Base-by-base conservation (phyloP, 2,329 filamentous ascomycete genomes). In the Stachybotrys elegans region DNA sequence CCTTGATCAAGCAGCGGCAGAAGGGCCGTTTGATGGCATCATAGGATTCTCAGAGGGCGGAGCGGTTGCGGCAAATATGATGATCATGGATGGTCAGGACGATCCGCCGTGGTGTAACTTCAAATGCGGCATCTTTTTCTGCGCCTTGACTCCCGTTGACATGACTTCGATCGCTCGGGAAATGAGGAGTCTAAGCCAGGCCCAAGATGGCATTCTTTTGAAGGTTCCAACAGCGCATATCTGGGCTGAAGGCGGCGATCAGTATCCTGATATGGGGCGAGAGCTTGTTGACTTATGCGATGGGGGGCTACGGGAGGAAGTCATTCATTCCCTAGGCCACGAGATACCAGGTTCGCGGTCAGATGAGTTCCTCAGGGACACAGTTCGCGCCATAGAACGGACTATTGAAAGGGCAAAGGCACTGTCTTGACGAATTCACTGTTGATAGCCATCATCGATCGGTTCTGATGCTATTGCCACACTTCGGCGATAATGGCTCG, bases 11-110 rank as follows among this genome's bases (percentile, higher is more conserved):
- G 17, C 17, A 7, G 32, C 16, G 9, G 16, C 9, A 7, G 9
- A 35, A 17, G 32, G 32, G 9, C 32, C 32, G 16, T 35, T 35
- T 16, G 32, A 35, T 16, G 32, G 32, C 12, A 16, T 35, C 8
- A 60, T 61, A 54, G 59, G 58, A 2, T 61, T 60, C 46, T 60
- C 57, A 8, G 57, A 62, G 36, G 58, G 58, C 17, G 57, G 56
- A 29, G 56, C 52, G 2, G 50, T 63, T 14, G 59, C 56, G 20
- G 58, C 58, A n/a, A 59, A 53, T 50, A 53, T 63, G 45, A 46
- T 63, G 4, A 44, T 59, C 21, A 56, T 60, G 22, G 55, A 61
- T 46, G 46, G n/a, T n/a, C 56, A 14, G 50, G 48, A 40, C 47
- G 51, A 37, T 48, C 44, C 14, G 61, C 60, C 12, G 46, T 23